Conservation (phyloP, 1,139 yeast species). For the Taiozyma sp. region DNA sequence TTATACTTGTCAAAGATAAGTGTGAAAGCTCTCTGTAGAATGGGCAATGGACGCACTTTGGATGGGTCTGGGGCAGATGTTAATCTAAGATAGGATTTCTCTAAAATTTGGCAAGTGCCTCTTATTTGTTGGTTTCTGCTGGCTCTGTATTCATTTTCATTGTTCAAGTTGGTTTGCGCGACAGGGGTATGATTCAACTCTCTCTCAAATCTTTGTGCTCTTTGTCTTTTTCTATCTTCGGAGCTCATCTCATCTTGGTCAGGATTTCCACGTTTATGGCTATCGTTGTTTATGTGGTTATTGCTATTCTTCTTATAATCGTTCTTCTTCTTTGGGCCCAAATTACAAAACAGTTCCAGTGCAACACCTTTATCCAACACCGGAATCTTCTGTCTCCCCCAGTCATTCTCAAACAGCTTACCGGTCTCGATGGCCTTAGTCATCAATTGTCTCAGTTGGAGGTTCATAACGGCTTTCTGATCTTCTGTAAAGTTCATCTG, state of each 20-base stretch:
- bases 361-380: constrained; percentile 28
- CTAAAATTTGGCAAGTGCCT: constrained; percentile 62
- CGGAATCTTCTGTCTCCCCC: constrained; percentile 56
- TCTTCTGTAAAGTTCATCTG: constrained; percentile 25
- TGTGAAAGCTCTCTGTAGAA: constrained; percentile 54
- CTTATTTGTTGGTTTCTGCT: constrained; percentile 34
- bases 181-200: constrained; percentile 24
- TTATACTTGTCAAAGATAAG: constrained; percentile 51
- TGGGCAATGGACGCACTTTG: constrained; percentile 64
- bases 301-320: constrained; percentile 6
- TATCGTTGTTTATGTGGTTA: background rate
- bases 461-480: constrained; percentile 33
- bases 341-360: constrained; percentile 20
- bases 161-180: constrained; percentile 1
- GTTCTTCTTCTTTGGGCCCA: constrained; percentile 9
- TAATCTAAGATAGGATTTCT: constrained; percentile 73
- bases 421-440: constrained; percentile 43
- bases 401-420: constrained; percentile 49
- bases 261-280: background rate
- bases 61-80: constrained; percentile 92
- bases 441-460: constrained; percentile 41
- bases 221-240: constrained; percentile 35
- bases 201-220: constrained; percentile 50
- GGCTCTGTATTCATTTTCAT: constrained; percentile 5
- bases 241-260: constrained; percentile 24